Evolutionary conservation across 805 yeast species (phyloP), one percentile per base, ranked within the genome.

Genomic region (Wickerhamomyces sydowiorum): DNA sequence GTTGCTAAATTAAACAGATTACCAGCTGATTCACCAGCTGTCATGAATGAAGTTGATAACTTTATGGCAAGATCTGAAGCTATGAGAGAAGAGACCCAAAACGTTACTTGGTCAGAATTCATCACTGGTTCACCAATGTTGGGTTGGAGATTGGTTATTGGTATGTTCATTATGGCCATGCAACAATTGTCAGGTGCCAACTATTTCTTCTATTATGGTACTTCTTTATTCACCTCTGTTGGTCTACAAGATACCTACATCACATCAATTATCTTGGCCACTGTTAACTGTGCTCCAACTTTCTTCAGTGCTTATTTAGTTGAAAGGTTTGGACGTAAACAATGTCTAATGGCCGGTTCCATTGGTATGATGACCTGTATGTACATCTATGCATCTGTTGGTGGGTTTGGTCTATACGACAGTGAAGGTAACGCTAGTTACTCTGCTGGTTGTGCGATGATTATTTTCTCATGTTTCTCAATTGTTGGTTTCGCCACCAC

Each of bases 401-500:
- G 88, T 44, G 71, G 76, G 15, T 73, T 71, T 50, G 57, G 64
- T 32, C 65, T 78, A 45, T 64, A 61, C 51, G 34, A 65, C 50
- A 56, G 57, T 67, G 42, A 70, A 37, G 72, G 72, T 28, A 41
- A 66, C 27, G 59, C 54, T 28, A 43, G 37, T 9, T 37, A 31
- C 37, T 65, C 76, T 27, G 72, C 75, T 39, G 86, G 86, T 55
- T 56, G 67, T 46, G 76, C 72, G 8, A 77, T 82, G 85, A 79
- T 82, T 55, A 72, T 73, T 53, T 68, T 82, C 42, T 72, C 87
- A 7, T 80, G 86, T 65, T 57, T 80, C 40, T 82, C 71, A 65
- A 76, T 82, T 45, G 67, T 78, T 63, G 77, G 70, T 60, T 82
- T 82, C 57, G 89, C 90, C 4, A 70, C 78, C 21, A 78, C 88